phyloP scores from a whole-genome alignment of 306 rosid genomes.

The Begonia loranthoides region DNA sequence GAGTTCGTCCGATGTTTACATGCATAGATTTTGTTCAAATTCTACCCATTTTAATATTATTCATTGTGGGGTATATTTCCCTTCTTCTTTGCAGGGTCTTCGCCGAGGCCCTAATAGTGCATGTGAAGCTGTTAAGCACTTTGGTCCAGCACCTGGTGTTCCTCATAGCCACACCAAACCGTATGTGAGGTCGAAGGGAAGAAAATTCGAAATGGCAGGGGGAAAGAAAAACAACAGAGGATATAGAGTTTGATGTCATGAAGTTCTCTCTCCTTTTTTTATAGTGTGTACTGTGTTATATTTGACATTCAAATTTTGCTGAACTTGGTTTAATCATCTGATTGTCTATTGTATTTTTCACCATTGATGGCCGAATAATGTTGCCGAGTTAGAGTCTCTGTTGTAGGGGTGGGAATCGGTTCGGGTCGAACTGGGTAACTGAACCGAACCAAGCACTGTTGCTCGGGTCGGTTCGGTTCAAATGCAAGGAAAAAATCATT shows the following conservation, averaged over 20 bases:
- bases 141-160: constrained; percentile 86
- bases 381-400: no score
- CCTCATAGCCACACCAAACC: constrained; percentile 80
- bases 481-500: no score
- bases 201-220: constrained; percentile 70
- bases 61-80: neutral
- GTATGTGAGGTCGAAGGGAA: constrained; percentile 58
- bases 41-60: neutral
- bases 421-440: no score
- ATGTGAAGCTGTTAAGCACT: constrained; percentile 76
- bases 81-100: constrained; percentile 31
- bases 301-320: constrained; percentile 15
- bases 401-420: no score
- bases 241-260: constrained; percentile 34
- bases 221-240: constrained; percentile 72
- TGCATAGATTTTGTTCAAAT: neutral
- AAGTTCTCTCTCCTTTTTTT: constrained; percentile 11
- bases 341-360: no score
- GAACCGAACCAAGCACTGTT: no score
- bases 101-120: constrained; percentile 69
- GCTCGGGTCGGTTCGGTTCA: no score
- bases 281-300: constrained; percentile 9
- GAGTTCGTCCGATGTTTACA: no score
- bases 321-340: constrained; percentile 1
- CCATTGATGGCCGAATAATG: neutral